phyloP scores from a whole-genome alignment of 768 basidiomycete genomes.

The Hydnum rufescens region DNA sequence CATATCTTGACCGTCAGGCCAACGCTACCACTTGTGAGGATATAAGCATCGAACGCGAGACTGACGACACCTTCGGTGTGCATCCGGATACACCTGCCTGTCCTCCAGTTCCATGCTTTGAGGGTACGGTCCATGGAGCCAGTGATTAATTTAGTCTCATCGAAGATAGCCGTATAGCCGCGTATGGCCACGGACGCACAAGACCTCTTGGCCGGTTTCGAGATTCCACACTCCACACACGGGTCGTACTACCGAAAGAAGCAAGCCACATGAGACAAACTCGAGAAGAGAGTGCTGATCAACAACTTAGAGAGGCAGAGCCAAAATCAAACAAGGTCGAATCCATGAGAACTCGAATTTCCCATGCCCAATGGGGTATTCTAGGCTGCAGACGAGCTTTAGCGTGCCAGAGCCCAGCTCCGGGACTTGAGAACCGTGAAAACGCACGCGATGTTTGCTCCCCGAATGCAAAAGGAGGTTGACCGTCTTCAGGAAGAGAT shows the following conservation, averaged over 20 bases:
- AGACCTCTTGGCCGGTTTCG: conserved; percentile 70
- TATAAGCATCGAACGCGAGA: conserved; percentile 76
- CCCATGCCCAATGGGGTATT: not conserved
- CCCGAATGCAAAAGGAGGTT: conserved; percentile 25
- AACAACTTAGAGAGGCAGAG: conserved; percentile 38
- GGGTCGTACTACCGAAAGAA: conserved; percentile 87
- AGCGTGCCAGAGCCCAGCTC: conserved; percentile 17
- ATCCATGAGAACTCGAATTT: conserved; percentile 26
- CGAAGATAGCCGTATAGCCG: conserved; percentile 88
- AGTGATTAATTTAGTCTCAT: conserved; percentile 85
- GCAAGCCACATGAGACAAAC: conserved; percentile 31
- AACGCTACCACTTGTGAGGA: conserved; percentile 81
- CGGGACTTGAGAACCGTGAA: conserved; percentile 40
- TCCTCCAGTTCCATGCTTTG: conserved; percentile 91
- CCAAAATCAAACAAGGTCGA: conserved; percentile 40
- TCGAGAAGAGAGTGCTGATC: conserved; percentile 40
- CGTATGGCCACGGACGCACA: conserved; percentile 71
- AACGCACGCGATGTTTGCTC: conserved; percentile 15
- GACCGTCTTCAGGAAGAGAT: conserved; percentile 43
- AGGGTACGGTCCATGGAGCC: conserved; percentile 92
- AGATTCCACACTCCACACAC: conserved; percentile 70
- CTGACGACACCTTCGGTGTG: conserved; percentile 85
- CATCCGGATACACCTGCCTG: conserved; percentile 70
- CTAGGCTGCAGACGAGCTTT: not conserved
- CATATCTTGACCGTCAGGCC: conserved; percentile 91